Conservation (phyloP, 177 flowering plant species). For the Vitis hybrid region DNA sequence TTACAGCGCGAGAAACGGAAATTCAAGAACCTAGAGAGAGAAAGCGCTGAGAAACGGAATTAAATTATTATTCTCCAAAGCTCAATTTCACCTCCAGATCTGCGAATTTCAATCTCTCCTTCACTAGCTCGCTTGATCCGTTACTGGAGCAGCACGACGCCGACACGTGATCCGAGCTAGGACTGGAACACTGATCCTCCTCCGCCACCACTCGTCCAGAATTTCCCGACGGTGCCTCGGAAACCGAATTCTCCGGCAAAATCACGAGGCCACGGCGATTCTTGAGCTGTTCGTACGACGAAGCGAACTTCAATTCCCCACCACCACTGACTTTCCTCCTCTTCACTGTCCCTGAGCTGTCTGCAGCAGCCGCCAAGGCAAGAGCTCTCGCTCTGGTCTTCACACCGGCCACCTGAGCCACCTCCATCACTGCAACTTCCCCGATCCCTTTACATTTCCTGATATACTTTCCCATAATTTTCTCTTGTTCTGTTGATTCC, state of each 20-base stretch:
- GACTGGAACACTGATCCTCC: conserved; percentile 12
- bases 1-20: conserved; percentile 17
- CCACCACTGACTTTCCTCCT: conserved; percentile 15
- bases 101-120: conserved; percentile 24
- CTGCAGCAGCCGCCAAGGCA: conserved; percentile 12
- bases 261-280: conserved; percentile 8
- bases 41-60: not conserved
- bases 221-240: conserved; percentile 1
- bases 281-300: conserved; percentile 17
- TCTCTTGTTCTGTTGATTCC: not conserved
- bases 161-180: conserved; percentile 15
- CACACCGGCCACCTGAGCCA: conserved; percentile 27
- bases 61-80: not conserved
- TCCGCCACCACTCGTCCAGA: not conserved
- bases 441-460: conserved; percentile 14
- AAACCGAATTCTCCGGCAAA: not conserved
- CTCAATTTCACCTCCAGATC: conserved; percentile 52
- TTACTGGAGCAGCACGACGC: conserved; percentile 40
- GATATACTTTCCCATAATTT: conserved; percentile 2
- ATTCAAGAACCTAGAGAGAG: conserved; percentile 6
- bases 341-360: conserved; percentile 6
- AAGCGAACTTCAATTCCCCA: conserved; percentile 6
- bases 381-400: conserved; percentile 35
- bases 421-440: conserved; percentile 21
- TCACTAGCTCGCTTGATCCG: conserved; percentile 33